phyloP scores from a whole-genome alignment of 2,329 filamentous ascomycete genomes.

The Venturia oleaginea region DNA sequence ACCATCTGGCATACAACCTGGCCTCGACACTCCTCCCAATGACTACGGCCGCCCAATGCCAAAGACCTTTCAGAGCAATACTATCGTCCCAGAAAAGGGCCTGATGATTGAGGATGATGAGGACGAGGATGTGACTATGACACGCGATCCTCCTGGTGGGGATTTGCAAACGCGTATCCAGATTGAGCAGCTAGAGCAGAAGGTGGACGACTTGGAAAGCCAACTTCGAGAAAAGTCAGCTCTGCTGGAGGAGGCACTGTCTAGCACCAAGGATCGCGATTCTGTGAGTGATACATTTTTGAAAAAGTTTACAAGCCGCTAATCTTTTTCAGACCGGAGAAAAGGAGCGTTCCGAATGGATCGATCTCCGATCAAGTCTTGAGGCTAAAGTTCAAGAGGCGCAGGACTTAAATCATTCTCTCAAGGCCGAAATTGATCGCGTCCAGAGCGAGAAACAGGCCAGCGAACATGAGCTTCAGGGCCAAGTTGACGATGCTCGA shows the following conservation, averaged over 20 bases:
- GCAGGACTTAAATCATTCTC: constrained; percentile 65
- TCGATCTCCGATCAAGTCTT: constrained; percentile 54
- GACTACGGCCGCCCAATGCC: constrained; percentile 69
- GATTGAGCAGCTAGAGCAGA: constrained; percentile 64
- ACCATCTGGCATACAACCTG: constrained; percentile 27
- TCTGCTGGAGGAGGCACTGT: constrained; percentile 45
- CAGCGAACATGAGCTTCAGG: constrained; percentile 55
- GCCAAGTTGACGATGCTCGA: constrained; percentile 40
- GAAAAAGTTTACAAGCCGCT: neutral
- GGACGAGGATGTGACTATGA: constrained; percentile 40
- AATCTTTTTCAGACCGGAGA: constrained; percentile 34
- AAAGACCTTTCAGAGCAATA: constrained; percentile 90
- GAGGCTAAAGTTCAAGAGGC: constrained; percentile 68
- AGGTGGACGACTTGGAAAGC: constrained; percentile 62
- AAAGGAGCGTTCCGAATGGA: constrained; percentile 62
- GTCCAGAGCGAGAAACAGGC: constrained; percentile 59
- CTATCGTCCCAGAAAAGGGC: constrained; percentile 94
- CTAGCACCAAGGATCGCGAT: constrained; percentile 29
- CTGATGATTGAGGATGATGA: constrained; percentile 96
- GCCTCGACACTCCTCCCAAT: constrained; percentile 29
- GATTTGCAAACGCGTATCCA: constrained; percentile 73
- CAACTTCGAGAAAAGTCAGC: constrained; percentile 62
- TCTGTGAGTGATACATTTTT: constrained; percentile 26
- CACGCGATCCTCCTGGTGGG: constrained; percentile 32
- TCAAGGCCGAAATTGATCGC: constrained; percentile 70